Evolutionary conservation across 305 asterid species (phyloP).

Genomic region (Galium porrigens): DNA sequence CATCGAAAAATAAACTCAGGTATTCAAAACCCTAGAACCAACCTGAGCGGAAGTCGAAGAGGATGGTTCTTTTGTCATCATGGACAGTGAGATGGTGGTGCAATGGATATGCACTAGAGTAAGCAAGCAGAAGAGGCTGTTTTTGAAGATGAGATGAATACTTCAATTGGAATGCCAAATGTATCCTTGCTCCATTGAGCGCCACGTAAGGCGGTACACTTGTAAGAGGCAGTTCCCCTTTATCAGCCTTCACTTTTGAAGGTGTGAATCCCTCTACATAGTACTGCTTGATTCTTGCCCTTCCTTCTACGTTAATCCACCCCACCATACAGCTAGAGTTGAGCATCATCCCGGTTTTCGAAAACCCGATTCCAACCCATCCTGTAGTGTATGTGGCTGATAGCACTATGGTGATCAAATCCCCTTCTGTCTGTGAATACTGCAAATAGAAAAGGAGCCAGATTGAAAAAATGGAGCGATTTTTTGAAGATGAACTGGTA

Average conservation of each 20-base stretch:
- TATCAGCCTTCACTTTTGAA: constrained; percentile 44
- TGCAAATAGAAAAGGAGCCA: constrained; percentile 17
- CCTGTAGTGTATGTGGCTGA: constrained; percentile 69
- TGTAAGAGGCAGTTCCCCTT: constrained; percentile 64
- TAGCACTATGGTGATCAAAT: constrained; percentile 51
- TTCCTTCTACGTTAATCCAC: constrained; percentile 60
- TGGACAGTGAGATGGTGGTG: constrained; percentile 66
- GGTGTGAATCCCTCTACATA: constrained; percentile 56
- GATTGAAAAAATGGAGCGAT: too few relatives aligned
- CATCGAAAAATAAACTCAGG: neutral
- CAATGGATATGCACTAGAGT: constrained; percentile 55
- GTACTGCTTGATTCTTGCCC: constrained; percentile 55
- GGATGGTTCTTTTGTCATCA: constrained; percentile 49
- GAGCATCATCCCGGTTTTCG: constrained; percentile 67
- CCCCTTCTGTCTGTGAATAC: constrained; percentile 56
- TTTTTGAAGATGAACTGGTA: too few relatives aligned
- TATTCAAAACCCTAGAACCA: neutral
- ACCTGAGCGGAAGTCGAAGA: constrained; percentile 72
- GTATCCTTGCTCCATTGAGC: constrained; percentile 44
- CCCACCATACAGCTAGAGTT: constrained; percentile 84
- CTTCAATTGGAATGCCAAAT: constrained; percentile 70
- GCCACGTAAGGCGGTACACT: constrained; percentile 58
- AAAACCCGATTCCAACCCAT: constrained; percentile 90
- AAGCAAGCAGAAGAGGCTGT: constrained; percentile 69
- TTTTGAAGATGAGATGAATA: constrained; percentile 36